Conservation (phyloP, 106 monocot species). For the Posidonia australis region DNA sequence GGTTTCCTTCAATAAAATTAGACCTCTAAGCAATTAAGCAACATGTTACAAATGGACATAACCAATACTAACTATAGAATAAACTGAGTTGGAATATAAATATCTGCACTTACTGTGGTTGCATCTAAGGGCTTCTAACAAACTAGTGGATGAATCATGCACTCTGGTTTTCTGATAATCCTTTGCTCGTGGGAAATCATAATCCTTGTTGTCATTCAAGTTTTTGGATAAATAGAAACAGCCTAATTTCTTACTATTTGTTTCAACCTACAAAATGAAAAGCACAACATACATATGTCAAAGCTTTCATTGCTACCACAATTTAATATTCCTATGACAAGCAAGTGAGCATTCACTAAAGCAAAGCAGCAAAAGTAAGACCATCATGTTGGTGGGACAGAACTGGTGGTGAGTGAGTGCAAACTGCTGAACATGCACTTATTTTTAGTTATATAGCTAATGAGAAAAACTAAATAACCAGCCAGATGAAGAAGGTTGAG, state of each 20-base stretch:
- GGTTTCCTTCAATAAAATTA: neutral
- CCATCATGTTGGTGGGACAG: too few relatives aligned
- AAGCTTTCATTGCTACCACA: neutral
- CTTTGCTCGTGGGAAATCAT: constrained; percentile 35
- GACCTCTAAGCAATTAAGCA: neutral
- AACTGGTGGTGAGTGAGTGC: neutral
- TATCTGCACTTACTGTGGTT: constrained; percentile 33
- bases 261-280: constrained; percentile 42
- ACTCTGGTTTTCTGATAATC: constrained; percentile 17
- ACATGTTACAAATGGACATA: neutral
- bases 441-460: too few relatives aligned
- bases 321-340: too few relatives aligned
- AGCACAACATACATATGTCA: neutral
- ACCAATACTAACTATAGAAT: neutral
- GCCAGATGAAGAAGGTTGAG: too few relatives aligned
- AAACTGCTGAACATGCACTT: too few relatives aligned
- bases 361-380: too few relatives aligned
- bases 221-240: constrained; percentile 78
- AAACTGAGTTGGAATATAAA: neutral
- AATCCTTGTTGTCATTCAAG: constrained; percentile 54
- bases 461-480: too few relatives aligned
- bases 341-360: too few relatives aligned
- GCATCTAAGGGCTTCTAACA: constrained; percentile 17
- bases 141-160: constrained; percentile 14
- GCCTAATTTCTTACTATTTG: constrained; percentile 40